A percentile compares a stretch with the other conserved stretches of the same genome.
phyloP scores from a whole-genome alignment of 2,329 filamentous ascomycete species.

The Cercospora sesami region DNA sequence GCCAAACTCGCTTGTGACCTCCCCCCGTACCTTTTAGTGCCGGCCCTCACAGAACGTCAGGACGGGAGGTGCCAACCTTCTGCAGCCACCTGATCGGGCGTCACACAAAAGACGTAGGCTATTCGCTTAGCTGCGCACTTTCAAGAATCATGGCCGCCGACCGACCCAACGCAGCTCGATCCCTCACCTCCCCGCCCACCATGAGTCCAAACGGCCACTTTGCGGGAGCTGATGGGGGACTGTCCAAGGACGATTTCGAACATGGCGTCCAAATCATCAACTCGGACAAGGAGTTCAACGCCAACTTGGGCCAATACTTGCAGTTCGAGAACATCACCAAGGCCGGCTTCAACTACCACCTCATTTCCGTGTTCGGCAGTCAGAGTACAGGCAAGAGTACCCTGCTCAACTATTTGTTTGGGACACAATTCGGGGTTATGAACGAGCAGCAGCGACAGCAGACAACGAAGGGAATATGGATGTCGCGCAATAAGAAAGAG shows the following conservation, averaged over 20 bases:
- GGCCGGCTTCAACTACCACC: slow-evolving; percentile 97
- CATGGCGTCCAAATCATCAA: slow-evolving; percentile 97
- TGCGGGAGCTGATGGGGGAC: slow-evolving; percentile 66
- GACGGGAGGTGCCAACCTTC: slow-evolving; percentile 3
- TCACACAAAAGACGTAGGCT: slow-evolving; percentile 19
- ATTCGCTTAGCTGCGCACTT: slow-evolving; percentile 22
- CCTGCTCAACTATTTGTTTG: slow-evolving; percentile 91
- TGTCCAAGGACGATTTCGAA: slow-evolving; percentile 70
- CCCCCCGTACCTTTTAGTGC: slow-evolving; percentile 1
- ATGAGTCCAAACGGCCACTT: slow-evolving; percentile 76
- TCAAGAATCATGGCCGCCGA: slow-evolving; percentile 16
- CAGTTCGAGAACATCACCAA: slow-evolving; percentile 75
- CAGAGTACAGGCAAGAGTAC: slow-evolving; percentile 99
- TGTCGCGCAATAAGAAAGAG: slow-evolving; percentile 87
- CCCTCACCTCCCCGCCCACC: slow-evolving; percentile 39
- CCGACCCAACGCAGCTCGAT: slow-evolving; percentile 26
- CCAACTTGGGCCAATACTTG: slow-evolving; percentile 78
- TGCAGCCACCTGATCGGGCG: slow-evolving; percentile 10
- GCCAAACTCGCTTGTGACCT: slow-evolving; percentile 6
- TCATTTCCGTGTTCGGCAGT: slow-evolving; percentile 97
- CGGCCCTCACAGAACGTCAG: background rate
- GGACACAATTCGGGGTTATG: slow-evolving; percentile 97
- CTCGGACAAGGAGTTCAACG: slow-evolving; percentile 95
- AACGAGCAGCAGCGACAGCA: slow-evolving; percentile 89
- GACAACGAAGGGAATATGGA: slow-evolving; percentile 99